Evolutionary conservation across 495 filamentous ascomycete genomes (phyloP), one percentile per base, ranked within the genome.

Genomic region (Pseudomonodictys pantanalensis): DNA sequence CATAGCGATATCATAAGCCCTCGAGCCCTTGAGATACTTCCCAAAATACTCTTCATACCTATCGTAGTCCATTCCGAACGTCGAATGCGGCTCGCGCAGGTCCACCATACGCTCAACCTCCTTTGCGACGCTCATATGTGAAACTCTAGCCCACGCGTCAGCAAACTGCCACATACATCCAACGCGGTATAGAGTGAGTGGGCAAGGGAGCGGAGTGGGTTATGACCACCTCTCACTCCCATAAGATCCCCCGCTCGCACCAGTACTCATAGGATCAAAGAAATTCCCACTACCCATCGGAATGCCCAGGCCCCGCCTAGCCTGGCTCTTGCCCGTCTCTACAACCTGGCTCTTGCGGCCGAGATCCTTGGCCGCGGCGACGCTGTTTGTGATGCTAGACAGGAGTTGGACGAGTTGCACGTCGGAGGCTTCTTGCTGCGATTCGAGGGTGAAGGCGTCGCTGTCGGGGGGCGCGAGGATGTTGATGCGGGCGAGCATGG

Each of bases 401-500:
- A 67, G 64, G 15, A 61, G 59, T 2, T 49, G 45, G 29, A 68
- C 51, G 43, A 69, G 67, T 20, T 68, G 60, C 1, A 65, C 61
- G 55, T 69, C 67, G 11, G 66, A 64, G 20, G 56, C 29, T 54
- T 65, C 53, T 25, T 64, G 60, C n/a, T 50, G 54, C 10, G 56
- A 52, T 42, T 71, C 62, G 45, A 62, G 57, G 41, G 44, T 50
- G 54, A 72, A 67, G 35, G 58, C 39, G 30, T 48, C 35, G n/a
- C 61, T 24, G 48, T 68, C 64, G 1, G 78, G 78, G 1, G 75
- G 68, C 0, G 57, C 72, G 17, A 83, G 77, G 54, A 83, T 77
- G 38, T 79, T 77, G 46, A 83, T 75, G 38, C 81, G 77, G 6
- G 79, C 75, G 41, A 82, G 64, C n/a, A 81, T 73, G 25, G 80